Evolutionary conservation across 2,329 filamentous ascomycete species (phyloP), one percentile per base, ranked within the genome.

Genomic region (Trichoderma polysporum): DNA sequence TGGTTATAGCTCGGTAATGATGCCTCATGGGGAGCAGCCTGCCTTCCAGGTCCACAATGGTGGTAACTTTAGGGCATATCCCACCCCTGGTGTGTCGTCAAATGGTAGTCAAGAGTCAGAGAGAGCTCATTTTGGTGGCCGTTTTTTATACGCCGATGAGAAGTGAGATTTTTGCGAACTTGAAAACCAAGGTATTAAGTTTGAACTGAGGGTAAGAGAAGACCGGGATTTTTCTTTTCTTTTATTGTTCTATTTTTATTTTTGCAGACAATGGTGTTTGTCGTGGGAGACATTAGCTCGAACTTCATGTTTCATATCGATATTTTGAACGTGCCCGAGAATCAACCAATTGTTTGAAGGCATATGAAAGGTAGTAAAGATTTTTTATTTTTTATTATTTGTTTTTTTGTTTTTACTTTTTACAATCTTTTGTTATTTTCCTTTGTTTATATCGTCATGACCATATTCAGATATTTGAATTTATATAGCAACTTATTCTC

Each of bases 21-120:
- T 66, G 35, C 9, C 56, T 10, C 57, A 56, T 9, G 64, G 47
- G 4, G 49, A 54, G 7, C 64, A 61, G n/a, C 19, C 64, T 6
- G 64, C 64, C 10, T 61, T 66, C n/a, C 64, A 66, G n/a, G 33
- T 45, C 6, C 56, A 47, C 17, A 56, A 60, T 13, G 31, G 49
- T 3, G 33, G 53, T 2, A 27, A 37, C 47, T 66, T 45, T 12
- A 53, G 64, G 19, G 22, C 35, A 1, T 61, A 56, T 29, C 8
- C 57, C 6, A 2, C 33, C 10, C 19, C 54, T 22, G 47, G 49
- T 13, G 25, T 49, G 19, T 35, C 53, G 54, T 59, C 45, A 7
- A 45, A 13, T 31, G 27, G 45, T 13, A 54, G 15, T 13, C 64
- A 25, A 22, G 64, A 45, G 22, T 1, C 13, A 4, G 47, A 35